A percentile compares a stretch with the other conserved stretches of the same genome.
phyloP scores from a whole-genome alignment of 495 filamentous ascomycete species.

The Podospora pseudoanserina region DNA sequence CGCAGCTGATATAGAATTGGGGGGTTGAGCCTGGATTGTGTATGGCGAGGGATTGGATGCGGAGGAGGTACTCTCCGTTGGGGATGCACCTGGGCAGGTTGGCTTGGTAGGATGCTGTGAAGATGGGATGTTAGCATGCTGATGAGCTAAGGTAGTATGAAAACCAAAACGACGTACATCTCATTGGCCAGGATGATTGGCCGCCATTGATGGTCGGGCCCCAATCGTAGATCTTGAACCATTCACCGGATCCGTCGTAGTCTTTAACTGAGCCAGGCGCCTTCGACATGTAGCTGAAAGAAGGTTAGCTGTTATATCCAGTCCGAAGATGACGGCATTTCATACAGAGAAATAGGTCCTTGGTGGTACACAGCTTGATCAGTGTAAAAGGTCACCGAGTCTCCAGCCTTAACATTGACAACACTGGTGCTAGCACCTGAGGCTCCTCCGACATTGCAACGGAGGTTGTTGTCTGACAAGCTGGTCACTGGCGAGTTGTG shows the following conservation, averaged over 20 bases:
- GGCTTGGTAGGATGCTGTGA: slow-evolving; percentile 45
- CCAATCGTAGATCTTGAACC: slow-evolving; percentile 54
- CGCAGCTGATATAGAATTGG: slow-evolving; percentile 57
- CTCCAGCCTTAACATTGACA: slow-evolving; percentile 48
- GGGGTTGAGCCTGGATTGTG: slow-evolving; percentile 53
- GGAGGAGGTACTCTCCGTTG: slow-evolving; percentile 59
- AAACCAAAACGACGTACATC: slow-evolving; percentile 23
- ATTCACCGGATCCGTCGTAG: slow-evolving; percentile 51
- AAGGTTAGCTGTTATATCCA: neutral
- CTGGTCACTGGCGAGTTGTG: slow-evolving; percentile 57
- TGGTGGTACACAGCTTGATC: slow-evolving; percentile 58
- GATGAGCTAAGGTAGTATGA: neutral
- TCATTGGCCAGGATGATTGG: slow-evolving; percentile 40
- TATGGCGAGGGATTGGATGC: slow-evolving; percentile 59
- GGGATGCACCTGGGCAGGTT: slow-evolving; percentile 53
- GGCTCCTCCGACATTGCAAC: slow-evolving; percentile 56
- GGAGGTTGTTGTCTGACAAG: slow-evolving; percentile 49
- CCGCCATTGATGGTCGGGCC: slow-evolving; percentile 38
- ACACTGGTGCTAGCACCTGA: slow-evolving; percentile 45
- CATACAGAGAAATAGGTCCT: slow-evolving; percentile 52
- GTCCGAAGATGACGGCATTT: neutral
- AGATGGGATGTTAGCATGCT: neutral
- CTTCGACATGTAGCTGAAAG: slow-evolving; percentile 47
- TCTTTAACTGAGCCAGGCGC: slow-evolving; percentile 40
- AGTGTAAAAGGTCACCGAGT: slow-evolving; percentile 47